Conservation (phyloP, 495 filamentous ascomycete species). For the Cetradonia linearis region DNA sequence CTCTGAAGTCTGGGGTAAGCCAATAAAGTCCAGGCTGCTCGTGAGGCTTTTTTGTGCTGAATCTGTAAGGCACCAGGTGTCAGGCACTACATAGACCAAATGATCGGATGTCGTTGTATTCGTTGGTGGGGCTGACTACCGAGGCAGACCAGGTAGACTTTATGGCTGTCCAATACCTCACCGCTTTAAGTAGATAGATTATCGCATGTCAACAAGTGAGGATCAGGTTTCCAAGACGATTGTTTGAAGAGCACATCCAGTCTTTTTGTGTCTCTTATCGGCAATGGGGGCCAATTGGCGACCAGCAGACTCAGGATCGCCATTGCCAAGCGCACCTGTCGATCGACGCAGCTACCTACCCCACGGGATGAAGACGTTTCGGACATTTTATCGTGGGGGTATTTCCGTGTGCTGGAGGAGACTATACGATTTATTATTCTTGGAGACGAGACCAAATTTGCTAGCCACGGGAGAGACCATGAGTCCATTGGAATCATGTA, state of each 20-base stretch:
- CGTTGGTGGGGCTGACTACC: neutral
- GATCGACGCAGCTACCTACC: neutral
- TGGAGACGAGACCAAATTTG: neutral
- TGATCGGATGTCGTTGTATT: neutral
- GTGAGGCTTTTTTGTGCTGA: neutral
- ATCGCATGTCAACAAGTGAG: neutral
- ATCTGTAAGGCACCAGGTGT: neutral
- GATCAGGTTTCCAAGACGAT: neutral
- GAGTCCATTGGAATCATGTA: neutral
- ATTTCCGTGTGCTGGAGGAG: conserved; percentile 4
- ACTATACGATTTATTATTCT: neutral
- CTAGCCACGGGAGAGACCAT: neutral
- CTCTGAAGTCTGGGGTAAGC: neutral
- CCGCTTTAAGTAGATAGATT: neutral
- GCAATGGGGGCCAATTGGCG: conserved; percentile 7
- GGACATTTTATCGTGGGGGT: conserved; percentile 5
- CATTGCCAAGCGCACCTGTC: conserved; percentile 8
- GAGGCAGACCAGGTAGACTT: neutral
- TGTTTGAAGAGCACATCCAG: neutral
- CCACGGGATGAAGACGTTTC: conserved; percentile 4
- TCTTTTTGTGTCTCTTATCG: conserved; percentile 3
- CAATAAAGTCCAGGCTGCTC: neutral
- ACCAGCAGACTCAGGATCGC: neutral
- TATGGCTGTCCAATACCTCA: neutral
- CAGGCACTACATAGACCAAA: neutral